Base-by-base conservation (phyloP, 2,329 filamentous ascomycete genomes). In the Diaporthe ilicicola region DNA sequence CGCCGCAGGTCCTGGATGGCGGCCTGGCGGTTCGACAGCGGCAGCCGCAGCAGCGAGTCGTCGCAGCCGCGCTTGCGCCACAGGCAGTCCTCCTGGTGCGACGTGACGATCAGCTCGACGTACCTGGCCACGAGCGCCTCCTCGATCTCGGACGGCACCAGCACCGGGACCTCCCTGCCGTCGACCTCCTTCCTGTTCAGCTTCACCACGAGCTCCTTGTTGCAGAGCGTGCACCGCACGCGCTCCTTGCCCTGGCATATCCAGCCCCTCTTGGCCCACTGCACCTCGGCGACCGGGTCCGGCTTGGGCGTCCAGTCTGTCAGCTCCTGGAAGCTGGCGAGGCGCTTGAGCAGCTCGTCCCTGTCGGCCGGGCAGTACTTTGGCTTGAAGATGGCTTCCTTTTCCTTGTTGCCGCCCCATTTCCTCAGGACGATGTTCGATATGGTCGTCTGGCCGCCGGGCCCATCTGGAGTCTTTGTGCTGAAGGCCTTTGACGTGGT, bases 201-300 rank as follows among this genome's bases (percentile, higher is more conserved):
- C 81, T 93, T 94, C 66, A 98, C 93, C 5, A 96, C 88, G 50
- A 98, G 86, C 76, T 97, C 93, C 76, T 92, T 92, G 78, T 92
- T 92, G 78, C 96, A 99, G 2, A 95, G 90, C 50, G 92, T 91
- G 79, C 96, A 99, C 22, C 91, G 90, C 19, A 98, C 94, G 4
- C 93, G 93, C 81, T 97, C 94, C 74, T 91, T 90, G 76, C 92
- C 92, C 55, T 92, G 90, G 77, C 95, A 98, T 4, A 92, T 87
- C 95, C 96, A 99, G 0, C 95, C 95, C 71, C 93, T 86, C 84
- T 95, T 97, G 0, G 95, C 95, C 96, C 96, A 99, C 79, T 94
- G 92, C 9, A 98, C 91, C 82, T 98, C 96, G 78, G 90, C 94
- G 76, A 98, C 91, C 42, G 86, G 87, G 66, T 95, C 89, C 0